Evolutionary conservation across 352 stramenopile species (phyloP).

Genomic region (Phytophthora sojae): DNA sequence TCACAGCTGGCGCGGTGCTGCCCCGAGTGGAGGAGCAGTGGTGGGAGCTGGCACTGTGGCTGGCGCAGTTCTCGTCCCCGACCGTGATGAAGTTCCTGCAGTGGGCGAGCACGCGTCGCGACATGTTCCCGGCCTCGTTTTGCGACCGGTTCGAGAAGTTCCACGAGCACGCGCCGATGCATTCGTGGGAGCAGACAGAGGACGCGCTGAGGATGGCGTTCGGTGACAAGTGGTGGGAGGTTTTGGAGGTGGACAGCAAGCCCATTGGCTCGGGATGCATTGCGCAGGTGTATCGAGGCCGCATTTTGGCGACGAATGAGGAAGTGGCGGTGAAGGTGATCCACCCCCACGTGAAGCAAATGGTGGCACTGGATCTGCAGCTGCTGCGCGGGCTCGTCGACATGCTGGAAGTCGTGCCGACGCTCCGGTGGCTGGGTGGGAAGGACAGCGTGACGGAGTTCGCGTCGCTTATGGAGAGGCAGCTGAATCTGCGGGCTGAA

Average conservation of each 20-base stretch:
- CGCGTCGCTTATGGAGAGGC: conserved; percentile 84
- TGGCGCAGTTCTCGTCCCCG: conserved; percentile 80
- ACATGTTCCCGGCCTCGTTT: conserved; percentile 93
- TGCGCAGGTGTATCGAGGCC: conserved; percentile 94
- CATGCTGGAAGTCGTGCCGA: conserved; percentile 69
- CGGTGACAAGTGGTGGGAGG: conserved; percentile 77
- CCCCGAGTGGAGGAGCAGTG: conserved; percentile 53
- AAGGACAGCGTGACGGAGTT: conserved; percentile 90
- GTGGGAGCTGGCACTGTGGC: conserved; percentile 74
- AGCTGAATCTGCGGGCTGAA: conserved; percentile 94
- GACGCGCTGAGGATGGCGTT: conserved; percentile 85
- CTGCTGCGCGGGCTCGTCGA: conserved; percentile 71
- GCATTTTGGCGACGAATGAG: conserved; percentile 64
- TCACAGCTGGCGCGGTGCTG: conserved; percentile 25
- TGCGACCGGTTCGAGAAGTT: conserved; percentile 93
- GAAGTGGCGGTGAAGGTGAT: conserved; percentile 94
- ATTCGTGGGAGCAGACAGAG: conserved; percentile 92
- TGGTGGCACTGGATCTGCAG: conserved; percentile 91
- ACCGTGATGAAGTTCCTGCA: conserved; percentile 96
- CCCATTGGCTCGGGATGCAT: conserved; percentile 94
- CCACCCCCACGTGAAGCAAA: conserved; percentile 89
- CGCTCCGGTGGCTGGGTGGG: conserved; percentile 74
- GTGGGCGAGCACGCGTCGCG: conserved; percentile 94
- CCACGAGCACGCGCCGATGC: conserved; percentile 87
- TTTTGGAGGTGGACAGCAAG: conserved; percentile 60